Base-by-base conservation (phyloP, 2,329 filamentous ascomycete species). In the Aspergillus versicolor region DNA sequence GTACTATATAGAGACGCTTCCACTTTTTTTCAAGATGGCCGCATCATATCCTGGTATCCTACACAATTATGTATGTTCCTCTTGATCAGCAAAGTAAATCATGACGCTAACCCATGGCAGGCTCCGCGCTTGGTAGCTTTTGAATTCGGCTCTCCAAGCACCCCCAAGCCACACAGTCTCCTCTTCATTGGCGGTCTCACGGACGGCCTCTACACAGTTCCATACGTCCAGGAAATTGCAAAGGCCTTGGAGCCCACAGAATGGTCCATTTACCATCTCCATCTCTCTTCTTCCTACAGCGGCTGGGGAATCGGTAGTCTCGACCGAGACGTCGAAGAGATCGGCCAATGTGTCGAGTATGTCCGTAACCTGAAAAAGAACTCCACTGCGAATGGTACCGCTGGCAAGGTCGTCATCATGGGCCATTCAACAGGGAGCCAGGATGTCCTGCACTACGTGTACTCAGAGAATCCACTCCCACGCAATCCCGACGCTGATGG, bases 371-470 rank as follows among this genome's bases (percentile, higher is more conserved):
- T 71, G 44, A 76, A 76, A 54, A 57, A 63, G 2, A 49, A 59
- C 47, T 1, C 53, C 57, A 15, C 27, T 5, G 4, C 49, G 46
- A 11, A 40, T 56, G 30, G 52, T 52, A 41, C n/a, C 27, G 24
- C 77, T 4, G 77, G 76, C 1, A 86, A 84, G 53, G 70, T 89
- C n/a, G 83, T 88, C 24, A 70, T 89, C 13, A 86, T 90, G 83
- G 87, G 87, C 2, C 86, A 89, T 64, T 87, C 83, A 2, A 90
- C 87, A 0, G 87, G 87, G 0, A 88, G 84, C 63, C 87, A 90
- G 70, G 87, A 89, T 67, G 79, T 85, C 12, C 81, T 89, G 74
- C 83, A 88, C 63, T 90, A 89, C 62, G 68, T 88, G 2, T 71
- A 75, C 58, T 69, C 74, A 4, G 68, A 73, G 2, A 80, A 79